These are phyloP conservation scores for Exophiala lecanii-corni DNA, from an alignment of 2,329 filamentous ascomycete genomes.

Conservation along the genomic window DNA sequence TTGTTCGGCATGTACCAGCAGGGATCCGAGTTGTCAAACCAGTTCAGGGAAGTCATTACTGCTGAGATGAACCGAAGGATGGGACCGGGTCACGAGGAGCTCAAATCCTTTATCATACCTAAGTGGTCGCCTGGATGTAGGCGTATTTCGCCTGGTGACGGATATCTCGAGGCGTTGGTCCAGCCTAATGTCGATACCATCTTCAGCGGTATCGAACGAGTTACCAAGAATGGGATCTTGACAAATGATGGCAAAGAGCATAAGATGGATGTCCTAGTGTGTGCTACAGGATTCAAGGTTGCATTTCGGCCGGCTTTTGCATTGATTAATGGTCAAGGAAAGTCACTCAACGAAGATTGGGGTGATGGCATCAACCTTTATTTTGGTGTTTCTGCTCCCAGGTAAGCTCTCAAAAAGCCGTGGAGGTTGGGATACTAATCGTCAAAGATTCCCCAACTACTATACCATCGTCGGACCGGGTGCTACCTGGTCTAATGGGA, in stretches of 20 bases:
- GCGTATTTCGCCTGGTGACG: constrained; percentile 60
- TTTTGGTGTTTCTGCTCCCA: constrained; percentile 9
- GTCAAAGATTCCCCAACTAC: constrained; percentile 25
- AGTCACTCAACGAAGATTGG: constrained; percentile 9
- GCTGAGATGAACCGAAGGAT: constrained; percentile 19
- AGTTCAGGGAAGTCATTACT: constrained; percentile 8
- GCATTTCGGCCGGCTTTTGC: constrained; percentile 29
- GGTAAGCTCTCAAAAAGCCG: too few relatives aligned
- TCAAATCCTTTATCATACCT: constrained; percentile 45
- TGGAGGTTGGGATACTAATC: too few relatives aligned
- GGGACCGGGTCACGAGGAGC: constrained; percentile 14
- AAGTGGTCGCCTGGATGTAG: constrained; percentile 62
- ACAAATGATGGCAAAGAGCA: constrained; percentile 28
- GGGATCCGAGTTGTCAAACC: constrained; percentile 13
- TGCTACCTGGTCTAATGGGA: constrained; percentile 42
- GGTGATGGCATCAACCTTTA: constrained; percentile 8
- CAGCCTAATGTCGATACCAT: constrained; percentile 60
- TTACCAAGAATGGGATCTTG: constrained; percentile 55
- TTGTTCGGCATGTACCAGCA: constrained; percentile 13
- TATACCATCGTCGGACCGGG: constrained; percentile 23
- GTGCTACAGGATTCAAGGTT: constrained; percentile 37
- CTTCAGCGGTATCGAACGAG: constrained; percentile 51
- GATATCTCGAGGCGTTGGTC: constrained; percentile 61
- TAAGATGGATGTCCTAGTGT: constrained; percentile 34
- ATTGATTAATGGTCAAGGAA: constrained; percentile 5